These are phyloP conservation scores for Apiospora saccharicola DNA, from an alignment of 2,329 filamentous ascomycete species.

Conservation along the genomic window DNA sequence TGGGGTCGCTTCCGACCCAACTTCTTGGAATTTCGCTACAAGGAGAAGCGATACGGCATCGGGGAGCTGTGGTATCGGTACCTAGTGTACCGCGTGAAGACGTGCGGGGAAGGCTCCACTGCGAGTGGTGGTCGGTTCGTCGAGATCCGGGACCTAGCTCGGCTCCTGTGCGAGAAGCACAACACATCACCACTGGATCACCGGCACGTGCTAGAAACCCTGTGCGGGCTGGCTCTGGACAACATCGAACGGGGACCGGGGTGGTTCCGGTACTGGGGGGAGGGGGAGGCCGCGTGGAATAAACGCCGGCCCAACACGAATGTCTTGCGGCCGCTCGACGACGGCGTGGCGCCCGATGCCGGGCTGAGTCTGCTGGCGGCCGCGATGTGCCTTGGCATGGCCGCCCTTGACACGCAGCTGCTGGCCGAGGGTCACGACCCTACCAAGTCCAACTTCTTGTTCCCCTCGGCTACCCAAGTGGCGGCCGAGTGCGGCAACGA, in stretches of 20 bases:
- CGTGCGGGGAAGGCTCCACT: neutral
- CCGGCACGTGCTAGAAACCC: neutral
- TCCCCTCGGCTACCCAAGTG: neutral
- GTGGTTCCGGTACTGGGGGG: neutral
- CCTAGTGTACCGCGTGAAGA: neutral
- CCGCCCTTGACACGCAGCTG: neutral
- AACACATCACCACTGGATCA: neutral
- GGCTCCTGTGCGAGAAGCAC: neutral
- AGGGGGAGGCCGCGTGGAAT: neutral
- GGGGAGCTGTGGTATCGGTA: neutral
- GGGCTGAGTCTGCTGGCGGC: neutral
- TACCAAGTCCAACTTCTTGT: neutral
- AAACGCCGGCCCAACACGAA: neutral
- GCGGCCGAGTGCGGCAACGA: neutral
- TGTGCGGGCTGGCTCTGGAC: neutral
- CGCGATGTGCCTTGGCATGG: neutral
- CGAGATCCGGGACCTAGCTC: neutral
- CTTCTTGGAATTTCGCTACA: neutral
- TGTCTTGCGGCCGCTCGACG: neutral
- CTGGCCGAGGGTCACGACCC: neutral
- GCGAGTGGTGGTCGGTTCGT: neutral
- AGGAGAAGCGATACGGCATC: neutral
- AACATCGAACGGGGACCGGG: neutral
- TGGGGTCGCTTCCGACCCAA: neutral
- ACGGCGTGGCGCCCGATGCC: neutral